phyloP scores from a whole-genome alignment of 495 filamentous ascomycete genomes.

The Haplographium delicatum region DNA sequence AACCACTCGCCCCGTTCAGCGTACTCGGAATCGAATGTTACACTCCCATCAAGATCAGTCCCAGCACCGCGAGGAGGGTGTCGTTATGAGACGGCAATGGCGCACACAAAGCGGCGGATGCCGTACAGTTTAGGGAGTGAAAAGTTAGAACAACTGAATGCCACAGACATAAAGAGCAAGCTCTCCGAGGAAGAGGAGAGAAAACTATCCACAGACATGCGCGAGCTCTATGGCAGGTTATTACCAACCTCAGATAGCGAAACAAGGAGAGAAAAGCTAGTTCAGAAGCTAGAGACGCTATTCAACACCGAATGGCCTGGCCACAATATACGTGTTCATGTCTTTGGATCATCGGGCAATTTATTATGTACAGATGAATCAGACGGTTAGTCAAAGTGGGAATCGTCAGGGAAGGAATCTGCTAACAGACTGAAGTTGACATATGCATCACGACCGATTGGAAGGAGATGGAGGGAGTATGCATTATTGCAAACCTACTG shows the following conservation, averaged over 20 bases:
- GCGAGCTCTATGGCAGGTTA: conserved; percentile 76
- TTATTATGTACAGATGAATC: conserved; percentile 93
- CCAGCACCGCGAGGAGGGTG: conserved; percentile 54
- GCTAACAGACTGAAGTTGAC: conserved; percentile 61
- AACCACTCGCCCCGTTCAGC: conserved; percentile 87
- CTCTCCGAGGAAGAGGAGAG: conserved; percentile 71
- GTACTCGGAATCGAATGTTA: conserved; percentile 78
- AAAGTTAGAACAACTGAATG: conserved; percentile 60
- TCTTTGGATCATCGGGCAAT: conserved; percentile 97
- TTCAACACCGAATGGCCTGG: conserved; percentile 90
- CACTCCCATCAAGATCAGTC: conserved; percentile 56
- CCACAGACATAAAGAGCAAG: conserved; percentile 55
- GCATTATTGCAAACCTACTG: conserved; percentile 78
- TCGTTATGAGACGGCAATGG: conserved; percentile 75
- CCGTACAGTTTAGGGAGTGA: conserved; percentile 86
- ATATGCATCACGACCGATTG: conserved; percentile 92
- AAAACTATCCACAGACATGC: conserved; percentile 75
- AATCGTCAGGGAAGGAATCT: conserved; percentile 19
- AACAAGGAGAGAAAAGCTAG: conserved; percentile 63
- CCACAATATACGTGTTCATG: conserved; percentile 79
- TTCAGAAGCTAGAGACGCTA: conserved; percentile 78
- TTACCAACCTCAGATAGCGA: conserved; percentile 78
- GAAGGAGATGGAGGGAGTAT: conserved; percentile 81
- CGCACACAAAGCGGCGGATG: conserved; percentile 72
- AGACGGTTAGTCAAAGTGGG: conserved; percentile 61